Base-by-base conservation (phyloP, 164 flowering plant genomes). In the Warburgia ugandensis region DNA sequence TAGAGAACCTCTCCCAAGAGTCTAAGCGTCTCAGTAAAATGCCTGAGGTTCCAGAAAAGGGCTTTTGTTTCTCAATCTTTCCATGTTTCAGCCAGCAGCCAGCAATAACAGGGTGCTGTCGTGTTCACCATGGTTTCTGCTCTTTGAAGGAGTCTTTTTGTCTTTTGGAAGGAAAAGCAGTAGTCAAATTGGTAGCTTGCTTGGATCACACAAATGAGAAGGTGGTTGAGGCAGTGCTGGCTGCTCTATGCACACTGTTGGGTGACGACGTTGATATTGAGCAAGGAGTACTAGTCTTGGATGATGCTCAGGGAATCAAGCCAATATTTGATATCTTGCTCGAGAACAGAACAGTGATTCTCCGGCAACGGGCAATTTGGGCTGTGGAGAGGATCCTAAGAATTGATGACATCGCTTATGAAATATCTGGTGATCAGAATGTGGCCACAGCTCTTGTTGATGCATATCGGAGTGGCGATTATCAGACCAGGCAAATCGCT, bases 381-480 rank as follows among this genome's bases (percentile, higher is more conserved):
- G 70, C 69, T 19, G 60, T 62, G 3, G 73, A 69, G 40, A 61
- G 73, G 51, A 37, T 69, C 42, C 31, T 65, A 46, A 58, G 73
- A 45, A 64, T 52, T 10, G 70, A 59, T 22, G 73, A 65, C 17
- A 62, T 65, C 16, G 70, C 73, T 1, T 25, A n/a, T 31, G 67
- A 65, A 39, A 54, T 69, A 33, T 55, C 73, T 29, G 64, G 75
- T 5, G 70, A 84, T 67, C 92, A 68, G 12, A 88, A 79, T 61
- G 71, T 86, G 40, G 69, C 77, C 49, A 69, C 94, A n/a, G 99
- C 95, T 8, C 84, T 92, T 22, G 96, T 92, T 7, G 99, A 92
- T 68, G 95, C 97, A 21, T 92, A 86, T 76, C 83, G 83, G 39
- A 71, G 84, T 63, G 95, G 72, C 17, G 97, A 92, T 53, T 77